Evolutionary conservation across 805 yeast species (phyloP), one percentile per base, ranked within the genome.

Genomic region (Yamadazyma sp.): DNA sequence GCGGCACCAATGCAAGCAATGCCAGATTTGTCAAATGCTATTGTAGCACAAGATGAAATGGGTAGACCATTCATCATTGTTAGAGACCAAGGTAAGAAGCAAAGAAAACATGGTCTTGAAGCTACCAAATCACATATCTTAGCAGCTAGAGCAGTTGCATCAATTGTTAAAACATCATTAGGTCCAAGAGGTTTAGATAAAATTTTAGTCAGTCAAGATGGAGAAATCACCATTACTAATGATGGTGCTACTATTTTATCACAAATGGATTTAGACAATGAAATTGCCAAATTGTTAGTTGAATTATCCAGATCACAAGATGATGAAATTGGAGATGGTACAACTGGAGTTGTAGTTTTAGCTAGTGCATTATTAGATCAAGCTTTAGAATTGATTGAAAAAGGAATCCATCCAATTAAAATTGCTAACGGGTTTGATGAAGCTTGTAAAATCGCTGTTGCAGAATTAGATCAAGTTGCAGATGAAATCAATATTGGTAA

Each of bases 151-250:
- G 82, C 96, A 6, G 97, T 93, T 34, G 86, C 98, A 9, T 82
- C 89, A 22, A 87, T 93, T 40, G 82, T 93, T 44, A 86, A 83
- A 56, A 85, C 97, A 1, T 87, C 96, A 1, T 69, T 93, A 45
- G 99, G 99, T 7, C 99, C 99, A 33, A 78, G 98, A 56, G 99
- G 98, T n/a, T 69, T 94, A 52, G 99, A 93, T 62, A 93, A 93
- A 69, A 93, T 93, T 52, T 73, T 93, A 47, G 86, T 93, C 45
- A 79, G 89, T 34, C 98, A 93, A 20, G 98, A 94, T 58, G 98
- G 98, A 14, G 98, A 93, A 40, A 93, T 93, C 61, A 93, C 96
- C 37, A 91, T 93, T 51, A 93, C 99, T 32, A 93, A 93, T 58
- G 99, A 93, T 58, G 98, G 98, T 50, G 98, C 98, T 29, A 94